phyloP scores from a whole-genome alignment of 1,139 yeast genomes.

The Yamadazyma atmosphaerica region DNA sequence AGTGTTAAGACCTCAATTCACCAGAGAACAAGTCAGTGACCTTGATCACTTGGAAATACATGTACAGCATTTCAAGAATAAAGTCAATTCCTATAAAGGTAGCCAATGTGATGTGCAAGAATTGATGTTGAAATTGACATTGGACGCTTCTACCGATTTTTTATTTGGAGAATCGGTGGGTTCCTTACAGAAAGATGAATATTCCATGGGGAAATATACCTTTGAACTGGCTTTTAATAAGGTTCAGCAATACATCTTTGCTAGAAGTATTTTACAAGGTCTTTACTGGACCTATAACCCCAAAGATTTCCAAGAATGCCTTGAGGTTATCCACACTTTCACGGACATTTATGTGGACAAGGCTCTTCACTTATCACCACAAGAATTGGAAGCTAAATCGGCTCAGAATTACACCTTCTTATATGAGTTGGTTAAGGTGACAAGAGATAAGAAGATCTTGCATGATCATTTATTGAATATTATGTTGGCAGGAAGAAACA shows the following conservation, averaged over 20 bases:
- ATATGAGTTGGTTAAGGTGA: slow-evolving; percentile 46
- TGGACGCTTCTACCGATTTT: slow-evolving; percentile 53
- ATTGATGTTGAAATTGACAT: slow-evolving; percentile 40
- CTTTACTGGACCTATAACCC: slow-evolving; percentile 32
- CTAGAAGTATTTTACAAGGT: slow-evolving; percentile 34
- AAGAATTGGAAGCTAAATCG: slow-evolving; percentile 27
- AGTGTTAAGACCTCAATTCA: slow-evolving; percentile 59
- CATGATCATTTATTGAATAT: slow-evolving; percentile 50
- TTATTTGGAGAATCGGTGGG: slow-evolving; percentile 48
- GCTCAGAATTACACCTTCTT: slow-evolving; percentile 44
- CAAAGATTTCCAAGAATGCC: slow-evolving; percentile 29
- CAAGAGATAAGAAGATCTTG: slow-evolving; percentile 45
- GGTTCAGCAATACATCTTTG: slow-evolving; percentile 33
- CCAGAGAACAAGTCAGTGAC: slow-evolving; percentile 54
- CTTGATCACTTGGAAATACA: slow-evolving; percentile 48
- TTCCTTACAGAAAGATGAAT: slow-evolving; percentile 22
- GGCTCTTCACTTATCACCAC: slow-evolving; percentile 25
- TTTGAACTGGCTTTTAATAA: slow-evolving; percentile 40
- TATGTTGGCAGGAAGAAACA: slow-evolving; percentile 53
- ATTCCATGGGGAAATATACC: slow-evolving; percentile 20
- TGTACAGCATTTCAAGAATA: slow-evolving; percentile 35
- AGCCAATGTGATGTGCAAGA: slow-evolving; percentile 37
- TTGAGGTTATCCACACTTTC: slow-evolving; percentile 28
- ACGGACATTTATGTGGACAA: slow-evolving; percentile 26
- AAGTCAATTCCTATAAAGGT: slow-evolving; percentile 26